Evolutionary conservation across 768 basidiomycete species (phyloP), one percentile per base, ranked within the genome.

Genomic region (Tricholoma flavovirens): DNA sequence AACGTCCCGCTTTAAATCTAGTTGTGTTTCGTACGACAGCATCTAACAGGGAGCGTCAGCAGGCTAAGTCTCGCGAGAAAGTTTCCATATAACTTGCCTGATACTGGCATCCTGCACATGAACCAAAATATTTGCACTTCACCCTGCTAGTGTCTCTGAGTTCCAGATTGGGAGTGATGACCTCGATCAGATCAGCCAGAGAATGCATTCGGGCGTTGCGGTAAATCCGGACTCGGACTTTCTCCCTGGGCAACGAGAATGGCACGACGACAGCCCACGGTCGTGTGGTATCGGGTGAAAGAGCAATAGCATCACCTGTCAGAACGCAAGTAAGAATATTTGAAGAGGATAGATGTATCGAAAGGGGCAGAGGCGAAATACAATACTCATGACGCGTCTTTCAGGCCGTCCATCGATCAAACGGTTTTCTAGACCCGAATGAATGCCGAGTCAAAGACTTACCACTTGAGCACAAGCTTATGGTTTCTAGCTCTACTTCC

Each of bases 71-170:
- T 24, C 5, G 12, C 6, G 15, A 26, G 22, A 46, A 26, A 26
- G 4, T 7, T 5, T 46, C 54, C 35, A 10, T 45, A 17, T 24
- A 15, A 53, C 73, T 14, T 38, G 88, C 91, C 76, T 97, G 94
- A 67, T 93, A 93, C 69, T 98, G 96, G 67, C 96, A 99, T 1
- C 96, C 96, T 0, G 83, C 90, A 69, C 95, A 98, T 36, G 73
- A 75, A 0, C 88, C 88, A 73, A 97, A 98, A 67, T 98, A 94
- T 59, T 83, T 82, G 73, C 96, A 98, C 58, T 78, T 75, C 0
- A 90, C 80, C 21, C 82, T 74, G 26, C 69, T 76, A 61, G 82
- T 75, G 61, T 93, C 90, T 52, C 94, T 75, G 54, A 88, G 71
- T 36, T 77, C 79, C 0, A 67, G 58, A 67, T 88, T 93, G n/a